Evolutionary conservation across 2,329 filamentous ascomycete genomes (phyloP).

Genomic region (Talaromyces sp.): DNA sequence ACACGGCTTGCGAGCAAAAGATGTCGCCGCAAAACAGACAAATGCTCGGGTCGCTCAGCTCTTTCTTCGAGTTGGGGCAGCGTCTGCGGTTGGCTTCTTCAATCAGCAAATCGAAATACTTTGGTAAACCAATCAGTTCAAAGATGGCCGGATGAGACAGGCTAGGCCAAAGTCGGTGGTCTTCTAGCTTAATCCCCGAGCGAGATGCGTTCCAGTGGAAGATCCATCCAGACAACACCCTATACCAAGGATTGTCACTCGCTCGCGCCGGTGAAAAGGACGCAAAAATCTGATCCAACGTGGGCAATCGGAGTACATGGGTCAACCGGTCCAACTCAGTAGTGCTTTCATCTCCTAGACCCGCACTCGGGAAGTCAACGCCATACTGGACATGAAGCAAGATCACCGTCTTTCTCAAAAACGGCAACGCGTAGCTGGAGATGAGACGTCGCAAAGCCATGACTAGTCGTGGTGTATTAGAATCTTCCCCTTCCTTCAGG

Average conservation of each 20-base stretch:
- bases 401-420: constrained; percentile 79
- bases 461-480: constrained; percentile 27
- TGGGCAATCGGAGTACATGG: constrained; percentile 68
- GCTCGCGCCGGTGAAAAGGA: constrained; percentile 44
- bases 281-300: constrained; percentile 72
- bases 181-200: constrained; percentile 26
- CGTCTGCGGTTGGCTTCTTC: constrained; percentile 80
- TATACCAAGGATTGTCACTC: constrained; percentile 40
- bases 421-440: constrained; percentile 80
- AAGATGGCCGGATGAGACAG: constrained; percentile 85
- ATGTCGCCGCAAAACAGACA: constrained; percentile 97
- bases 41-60: constrained; percentile 82
- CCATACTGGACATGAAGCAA: constrained; percentile 85
- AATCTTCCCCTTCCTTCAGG: constrained; percentile 33
- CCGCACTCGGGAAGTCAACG: constrained; percentile 74
- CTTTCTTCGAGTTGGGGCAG: constrained; percentile 87
- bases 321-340: constrained; percentile 81
- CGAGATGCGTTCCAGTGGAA: constrained; percentile 40
- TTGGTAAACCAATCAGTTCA: constrained; percentile 86
- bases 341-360: constrained; percentile 59
- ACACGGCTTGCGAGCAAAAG: constrained; percentile 90
- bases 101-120: constrained; percentile 86
- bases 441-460: constrained; percentile 42
- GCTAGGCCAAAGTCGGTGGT: constrained; percentile 38
- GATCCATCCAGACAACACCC: constrained; percentile 67